Evolutionary conservation across 202 grass and related monocot species (phyloP), one percentile per base, ranked within the genome.

Genomic region (Saccharum hybrid): DNA sequence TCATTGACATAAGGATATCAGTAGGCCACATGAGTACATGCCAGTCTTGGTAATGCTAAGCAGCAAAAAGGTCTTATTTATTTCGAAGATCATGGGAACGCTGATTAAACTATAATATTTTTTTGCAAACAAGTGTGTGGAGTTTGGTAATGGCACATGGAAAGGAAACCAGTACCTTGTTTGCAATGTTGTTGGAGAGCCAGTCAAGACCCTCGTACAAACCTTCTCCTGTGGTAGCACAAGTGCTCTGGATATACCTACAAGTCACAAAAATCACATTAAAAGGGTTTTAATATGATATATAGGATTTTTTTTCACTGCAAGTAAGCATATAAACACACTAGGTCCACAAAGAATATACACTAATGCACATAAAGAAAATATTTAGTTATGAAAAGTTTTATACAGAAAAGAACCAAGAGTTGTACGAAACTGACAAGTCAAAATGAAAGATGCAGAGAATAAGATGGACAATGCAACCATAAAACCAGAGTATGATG

Each of bases 171-270:
- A 1, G 36, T 69, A 84, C 87, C 90, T 92, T 92, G 90, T 76
- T 86, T 48, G 90, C 90, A 89, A 89, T 92, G 80, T 92, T 92
- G 76, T 75, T 92, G 16, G 90, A 92, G 43, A 89, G 90, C 90
- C 90, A 92, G 42, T 92, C 90, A 19, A 92, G 90, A 77, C 83
- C 90, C 69, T 92, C 86, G 2, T 89, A 92, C 64, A 92, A 84
- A 63, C 89, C 89, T 69, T 91, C 89, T 66, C 89, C 86, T 68
- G 89, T 91, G 61, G 89, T 91, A 33, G 89, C 89, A 64, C 86
- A 91, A 40, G 89, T 89, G 75, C 90, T 89, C 86, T 89, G 90
- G 59, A 92, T 92, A 66, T 92, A 92, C 90, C 90, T 92, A 75
- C 4, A 14, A 65, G 3, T 22, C 54, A 59, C 54, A 59, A 21